Base-by-base conservation (phyloP, 352 stramenopile species). In the Pythium pectinolyticum region DNA sequence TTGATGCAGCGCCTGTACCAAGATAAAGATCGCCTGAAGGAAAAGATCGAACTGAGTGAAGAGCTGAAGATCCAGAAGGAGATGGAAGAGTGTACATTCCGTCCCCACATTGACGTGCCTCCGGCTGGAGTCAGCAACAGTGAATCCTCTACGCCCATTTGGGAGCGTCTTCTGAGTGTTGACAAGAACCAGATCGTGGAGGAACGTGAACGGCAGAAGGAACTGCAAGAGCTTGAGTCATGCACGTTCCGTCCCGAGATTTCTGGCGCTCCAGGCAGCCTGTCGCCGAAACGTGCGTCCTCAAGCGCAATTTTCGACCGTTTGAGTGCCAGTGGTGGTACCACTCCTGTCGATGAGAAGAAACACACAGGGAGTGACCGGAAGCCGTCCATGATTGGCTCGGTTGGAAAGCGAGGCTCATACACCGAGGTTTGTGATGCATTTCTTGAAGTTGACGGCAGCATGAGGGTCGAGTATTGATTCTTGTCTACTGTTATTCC, bases 161-260 rank as follows among this genome's bases (percentile, higher is more conserved):
- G 85, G 85, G 78, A 94, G 27, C 75, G 85, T 12, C 66, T 90
- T 31, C 54, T 87, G 0, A 90, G 72, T n/a, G 86, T 85, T 39
- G 78, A 94, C 62, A 94, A 92, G 61, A 80, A 82, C 20, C 84
- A 91, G 51, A 74, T 89, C 46, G 73, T 88, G n/a, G 85, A 92
- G 39, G 80, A 92, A 60, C 80, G 83, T 8, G 80, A 94, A 28
- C 86, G 83, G 28, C 69, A 84, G 20, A 89, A 87, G 51, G 77
- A 90, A 41, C 58, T 89, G 30, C 50, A 86, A 9, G 85, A 94
- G 57, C 73, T 91, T 59, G 68, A 89, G 40, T 77, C 84, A 22
- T 94, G 85, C 58, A 94, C 85, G 2, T 94, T 94, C 70, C 89
- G 89, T 68, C 85, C 85, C 14, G 79, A 91, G 22, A 80, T 92